Evolutionary conservation across 139 green algal species (phyloP), one percentile per base, ranked within the genome.

Genomic region (Pseudopediastrum boryanum): DNA sequence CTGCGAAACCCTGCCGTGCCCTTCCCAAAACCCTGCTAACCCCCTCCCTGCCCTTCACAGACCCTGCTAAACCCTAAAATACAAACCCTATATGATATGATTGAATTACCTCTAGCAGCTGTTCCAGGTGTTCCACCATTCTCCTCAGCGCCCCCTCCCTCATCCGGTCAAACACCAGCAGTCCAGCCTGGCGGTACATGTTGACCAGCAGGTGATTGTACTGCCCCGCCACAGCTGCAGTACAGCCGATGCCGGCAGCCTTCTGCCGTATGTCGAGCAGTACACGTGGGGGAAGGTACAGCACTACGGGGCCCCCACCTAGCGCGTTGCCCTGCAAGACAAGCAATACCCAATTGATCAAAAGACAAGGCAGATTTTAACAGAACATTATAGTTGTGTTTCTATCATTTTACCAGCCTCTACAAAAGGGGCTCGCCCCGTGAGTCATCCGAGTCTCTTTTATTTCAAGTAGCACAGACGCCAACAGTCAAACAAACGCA

Each of bases 281-380:
- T 25, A 81, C 35, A 2, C 61, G 43, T 46, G 66, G 51, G 23
- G 74, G 74, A 33, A 81, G 62, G 44, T 81, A 82, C 43, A 93
- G 89, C 2, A 93, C 43, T 16, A 91, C 46, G 12, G 89, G 87
- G 2, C 89, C 89, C 13, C 85, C 84, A 36, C 88, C 86, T 35
- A 93, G 66, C 2, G 80, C 80, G 78, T 92, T 93, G 71, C 89
- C 86, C 78, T 89, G 75, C 1, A 12, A 58, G n/a, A 41, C 25
- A 29, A 2, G 7, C 31, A 70, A 46, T 4, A 70, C 5, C 44
- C 7, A 21, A 7, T 52, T 48, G 27, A 48, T 29, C 25, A 27
- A 71, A n/a, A 39, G 19, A 39, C 61, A 69, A 35, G 6, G 12
- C 38, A 23, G 16, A 7, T 69, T 12, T 48, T 10, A 8, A 27